These are phyloP conservation scores for Salix arbutifolia DNA, from an alignment of 345 rosid genomes.

Conservation along the genomic window DNA sequence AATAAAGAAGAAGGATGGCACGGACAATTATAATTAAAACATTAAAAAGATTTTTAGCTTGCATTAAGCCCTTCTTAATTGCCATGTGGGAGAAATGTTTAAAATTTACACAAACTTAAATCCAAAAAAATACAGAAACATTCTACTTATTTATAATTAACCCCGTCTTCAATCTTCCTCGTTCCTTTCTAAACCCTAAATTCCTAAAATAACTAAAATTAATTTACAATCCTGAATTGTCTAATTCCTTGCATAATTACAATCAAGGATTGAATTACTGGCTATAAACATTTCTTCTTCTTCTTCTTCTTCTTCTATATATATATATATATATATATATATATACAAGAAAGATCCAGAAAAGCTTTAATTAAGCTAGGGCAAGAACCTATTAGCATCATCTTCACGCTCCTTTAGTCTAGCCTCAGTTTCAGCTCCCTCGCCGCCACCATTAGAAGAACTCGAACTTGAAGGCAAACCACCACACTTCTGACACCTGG, in stretches of 20 bases:
- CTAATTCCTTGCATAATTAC: neutral
- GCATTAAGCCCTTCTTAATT: neutral
- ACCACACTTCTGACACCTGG: constrained; percentile 73
- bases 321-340: neutral
- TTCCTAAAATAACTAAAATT: neutral
- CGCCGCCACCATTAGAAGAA: constrained; percentile 31
- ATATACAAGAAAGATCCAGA: neutral
- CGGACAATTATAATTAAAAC: no score
- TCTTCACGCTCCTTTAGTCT: constrained; percentile 49
- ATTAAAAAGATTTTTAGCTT: neutral
- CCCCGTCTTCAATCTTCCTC: neutral
- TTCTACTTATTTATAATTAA: neutral
- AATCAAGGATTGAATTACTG: neutral
- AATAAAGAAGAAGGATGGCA: no score
- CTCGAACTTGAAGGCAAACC: constrained; percentile 44
- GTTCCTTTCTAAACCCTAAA: no score
- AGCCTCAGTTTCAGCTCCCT: constrained; percentile 33
- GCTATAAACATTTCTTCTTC: neutral
- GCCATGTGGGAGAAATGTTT: neutral
- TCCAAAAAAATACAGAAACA: no score
- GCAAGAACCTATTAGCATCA: constrained; percentile 36
- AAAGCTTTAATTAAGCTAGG: constrained; percentile 23
- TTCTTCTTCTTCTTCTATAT: no score
- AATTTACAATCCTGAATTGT: neutral
- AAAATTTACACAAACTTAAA: neutral